Evolutionary conservation across 2,329 filamentous ascomycete genomes (phyloP).

Genomic region (Chrysoporthe deuterocubensis): DNA sequence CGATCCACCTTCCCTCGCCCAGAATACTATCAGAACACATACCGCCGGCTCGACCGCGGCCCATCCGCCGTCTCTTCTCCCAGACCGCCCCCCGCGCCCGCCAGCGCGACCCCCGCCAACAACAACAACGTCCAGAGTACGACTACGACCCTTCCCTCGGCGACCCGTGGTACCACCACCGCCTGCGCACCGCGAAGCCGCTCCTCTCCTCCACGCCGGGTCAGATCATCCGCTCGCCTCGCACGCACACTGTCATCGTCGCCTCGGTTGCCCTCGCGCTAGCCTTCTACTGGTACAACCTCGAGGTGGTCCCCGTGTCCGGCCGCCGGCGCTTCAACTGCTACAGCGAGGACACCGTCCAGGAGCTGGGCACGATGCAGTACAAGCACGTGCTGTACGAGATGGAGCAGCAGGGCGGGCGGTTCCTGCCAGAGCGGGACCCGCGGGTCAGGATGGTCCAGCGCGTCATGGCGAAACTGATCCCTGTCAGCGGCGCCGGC

Average conservation of each 20-base stretch:
- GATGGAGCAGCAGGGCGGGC: constrained; percentile 53
- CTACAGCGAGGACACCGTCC: constrained; percentile 59
- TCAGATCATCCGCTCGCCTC: constrained; percentile 40
- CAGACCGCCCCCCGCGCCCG: constrained; percentile 21
- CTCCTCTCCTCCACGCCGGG: constrained; percentile 44
- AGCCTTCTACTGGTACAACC: constrained; percentile 68
- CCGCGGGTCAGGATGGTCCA: constrained; percentile 60
- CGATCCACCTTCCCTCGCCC: neutral
- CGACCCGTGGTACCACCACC: constrained; percentile 31
- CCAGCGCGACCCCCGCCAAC: constrained; percentile 18
- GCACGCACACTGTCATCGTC: constrained; percentile 46
- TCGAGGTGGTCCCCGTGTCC: constrained; percentile 74
- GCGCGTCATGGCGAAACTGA: constrained; percentile 67
- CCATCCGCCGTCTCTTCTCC: constrained; percentile 28
- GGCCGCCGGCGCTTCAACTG: constrained; percentile 76
- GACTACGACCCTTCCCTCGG: constrained; percentile 27
- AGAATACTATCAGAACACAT: neutral
- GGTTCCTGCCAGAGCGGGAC: constrained; percentile 64
- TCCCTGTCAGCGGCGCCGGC: constrained; percentile 58
- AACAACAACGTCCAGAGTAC: constrained; percentile 10
- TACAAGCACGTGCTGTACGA: constrained; percentile 62
- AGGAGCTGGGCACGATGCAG: constrained; percentile 54
- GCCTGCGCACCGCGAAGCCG: constrained; percentile 40
- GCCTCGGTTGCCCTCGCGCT: constrained; percentile 49
- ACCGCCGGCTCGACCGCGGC: neutral